Base-by-base conservation (phyloP, 2,329 filamentous ascomycete species). In the Trichoderma oligosporum region DNA sequence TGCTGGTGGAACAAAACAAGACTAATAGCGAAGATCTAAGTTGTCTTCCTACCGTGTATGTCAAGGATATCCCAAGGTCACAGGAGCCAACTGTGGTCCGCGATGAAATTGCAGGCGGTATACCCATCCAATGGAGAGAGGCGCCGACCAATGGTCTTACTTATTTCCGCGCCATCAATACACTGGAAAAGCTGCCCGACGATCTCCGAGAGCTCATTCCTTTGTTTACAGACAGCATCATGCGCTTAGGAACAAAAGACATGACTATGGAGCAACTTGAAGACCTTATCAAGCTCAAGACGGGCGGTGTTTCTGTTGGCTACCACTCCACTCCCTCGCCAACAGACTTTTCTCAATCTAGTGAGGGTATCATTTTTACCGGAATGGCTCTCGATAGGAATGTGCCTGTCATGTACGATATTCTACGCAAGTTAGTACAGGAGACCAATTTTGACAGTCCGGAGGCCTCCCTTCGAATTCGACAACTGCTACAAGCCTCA, bases 241-340 rank as follows among this genome's bases (percentile, higher is more conserved):
- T 97, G 88, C 87, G 94, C 18, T 81, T 99, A 7, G 94, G 94
- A 12, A 99, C 93, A 2, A 88, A 88, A 65, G 83, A 86, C 59
- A 89, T 89, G 79, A 85, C 86, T 0, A 97, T 96, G 88, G 94
- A 97, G 71, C 86, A 97, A 71, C 82, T 97, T 51, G 94, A 99
- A 72, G 94, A 97, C 67, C 74, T 92, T 56, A 97, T 99, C 71
- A 97, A 97, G 72, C 81, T 97, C 27, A 96, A 95, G 76, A 97
- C 94, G 1, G 94, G 94, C 18, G 94, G 94, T 8, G 83, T 99
- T 35, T 89, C 86, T 2, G 85, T 95, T 14, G 86, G 88, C 1
- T 92, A 96, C 64, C 89, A 95, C 73, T 83, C 87, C n/a, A 85
- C 87, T 0, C 83, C 92, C 0, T 91, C 86, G 2, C 90, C 93